phyloP scores from a whole-genome alignment of 176 grass and related monocot genomes.

The Raddia guianensis region DNA sequence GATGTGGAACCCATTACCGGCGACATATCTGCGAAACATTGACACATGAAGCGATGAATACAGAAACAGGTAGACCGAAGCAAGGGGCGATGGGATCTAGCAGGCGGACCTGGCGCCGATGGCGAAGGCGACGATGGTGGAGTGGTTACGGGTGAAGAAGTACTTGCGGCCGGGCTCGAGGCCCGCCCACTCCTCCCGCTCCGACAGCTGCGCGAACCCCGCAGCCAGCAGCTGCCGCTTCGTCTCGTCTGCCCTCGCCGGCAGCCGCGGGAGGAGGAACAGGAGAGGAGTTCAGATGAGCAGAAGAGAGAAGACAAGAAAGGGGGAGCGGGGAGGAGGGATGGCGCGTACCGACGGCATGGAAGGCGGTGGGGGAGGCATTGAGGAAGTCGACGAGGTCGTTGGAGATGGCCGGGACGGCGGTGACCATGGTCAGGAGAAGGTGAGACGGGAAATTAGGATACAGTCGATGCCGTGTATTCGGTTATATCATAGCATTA shows the following conservation, averaged over 20 bases:
- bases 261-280: not conserved
- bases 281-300: slow-evolving; percentile 11
- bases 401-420: slow-evolving; percentile 33
- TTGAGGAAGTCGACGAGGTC: slow-evolving; percentile 49
- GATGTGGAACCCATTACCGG: slow-evolving; percentile 91
- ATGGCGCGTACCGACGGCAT: slow-evolving; percentile 45
- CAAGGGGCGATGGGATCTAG: not conserved
- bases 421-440: slow-evolving; percentile 26
- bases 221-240: slow-evolving; percentile 72
- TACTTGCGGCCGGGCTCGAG: slow-evolving; percentile 79
- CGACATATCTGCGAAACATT: slow-evolving; percentile 60
- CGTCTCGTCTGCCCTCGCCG: slow-evolving; percentile 62
- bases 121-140: slow-evolving; percentile 86
- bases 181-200: slow-evolving; percentile 78
- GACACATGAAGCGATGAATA: slow-evolving; percentile 28
- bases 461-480: not conserved
- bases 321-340: not conserved
- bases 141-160: slow-evolving; percentile 95
- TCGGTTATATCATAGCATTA: not conserved
- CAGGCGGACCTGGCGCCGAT: slow-evolving; percentile 72
- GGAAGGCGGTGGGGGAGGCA: slow-evolving; percentile 37
- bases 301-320: not conserved
- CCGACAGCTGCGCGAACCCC: slow-evolving; percentile 77
- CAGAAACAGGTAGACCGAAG: not conserved
- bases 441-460: not conserved